Evolutionary conservation across 371 early-diverging fungal genomes (phyloP), one percentile per base, ranked within the genome.

Genomic region (Caulochytrium protostelioides): DNA sequence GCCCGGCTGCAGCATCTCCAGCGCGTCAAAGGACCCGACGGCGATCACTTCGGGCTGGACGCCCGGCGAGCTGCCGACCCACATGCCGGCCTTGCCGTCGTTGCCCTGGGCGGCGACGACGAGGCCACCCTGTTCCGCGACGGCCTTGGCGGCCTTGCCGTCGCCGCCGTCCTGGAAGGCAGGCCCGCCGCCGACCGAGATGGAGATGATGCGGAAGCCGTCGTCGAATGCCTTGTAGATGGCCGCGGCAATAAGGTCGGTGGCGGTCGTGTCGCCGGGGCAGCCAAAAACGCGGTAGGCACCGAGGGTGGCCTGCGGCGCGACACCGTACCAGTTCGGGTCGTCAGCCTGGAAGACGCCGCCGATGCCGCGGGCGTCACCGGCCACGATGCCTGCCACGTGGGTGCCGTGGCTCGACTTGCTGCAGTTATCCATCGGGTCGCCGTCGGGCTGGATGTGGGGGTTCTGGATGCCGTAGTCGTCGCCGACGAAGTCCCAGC

Each of bases 401-500:
- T 70, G 70, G n/a, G 74, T 61, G 16, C 75, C 75, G 43, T 74
- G 72, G 17, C 42, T 28, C 12, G 40, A 39, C 7, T 26, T 34
- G 18, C 46, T 41, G 50, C 61, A 58, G 44, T 42, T 43, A 42
- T 71, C 70, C 32, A 62, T 44, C 2, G 70, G 68, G 34, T 69
- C 70, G 9, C 28, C 13, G 38, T 70, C 69, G 5, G 67, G 59
- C 6, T 21, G 21, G 4, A 54, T 9, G 50, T 6, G 21, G 17
- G 30, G 9, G 27, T 14, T 25, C 32, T n/a, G 16, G 13, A 31
- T 20, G 21, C 15, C 29, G 42, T 39, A 55, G 22, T 2, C 17
- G 26, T 68, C 61, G 31, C 71, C 67, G 8, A 67, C 67, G 17
- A 77, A 51, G 39, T 77, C 75, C 20, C 54, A 51, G 19, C 74